These are phyloP conservation scores for Coniochaeta hoffmannii DNA, from an alignment of 2,329 filamentous ascomycete species.

Conservation along the genomic window DNA sequence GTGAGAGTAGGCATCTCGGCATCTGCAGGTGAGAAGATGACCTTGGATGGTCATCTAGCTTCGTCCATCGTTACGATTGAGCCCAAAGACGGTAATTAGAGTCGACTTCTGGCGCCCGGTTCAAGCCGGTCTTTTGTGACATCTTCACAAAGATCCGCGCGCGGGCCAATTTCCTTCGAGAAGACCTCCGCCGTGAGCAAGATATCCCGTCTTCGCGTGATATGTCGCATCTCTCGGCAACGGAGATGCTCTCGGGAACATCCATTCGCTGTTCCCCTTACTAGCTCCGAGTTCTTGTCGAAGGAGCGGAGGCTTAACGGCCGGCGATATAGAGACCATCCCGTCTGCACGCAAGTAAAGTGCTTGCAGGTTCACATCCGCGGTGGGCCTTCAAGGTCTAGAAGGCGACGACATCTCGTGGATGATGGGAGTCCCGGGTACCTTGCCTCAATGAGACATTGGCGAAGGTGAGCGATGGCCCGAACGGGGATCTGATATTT, in stretches of 20 bases:
- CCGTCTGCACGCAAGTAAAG: neutral
- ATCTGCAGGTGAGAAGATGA: neutral
- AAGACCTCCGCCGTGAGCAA: neutral
- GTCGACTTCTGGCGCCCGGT: neutral
- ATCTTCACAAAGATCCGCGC: neutral
- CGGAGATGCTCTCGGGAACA: neutral
- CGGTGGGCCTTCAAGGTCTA: neutral
- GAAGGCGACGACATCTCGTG: neutral
- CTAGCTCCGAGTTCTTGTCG: neutral
- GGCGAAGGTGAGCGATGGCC: no score
- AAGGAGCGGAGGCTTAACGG: neutral
- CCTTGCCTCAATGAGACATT: neutral
- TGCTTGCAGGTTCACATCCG: neutral
- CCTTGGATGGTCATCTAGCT: neutral
- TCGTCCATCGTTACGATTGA: no score
- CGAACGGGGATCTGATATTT: neutral
- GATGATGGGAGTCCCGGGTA: neutral
- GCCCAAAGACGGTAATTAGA: no score
- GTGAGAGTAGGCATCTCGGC: neutral
- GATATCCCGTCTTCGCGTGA: neutral
- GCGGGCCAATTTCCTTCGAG: neutral
- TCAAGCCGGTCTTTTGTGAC: neutral
- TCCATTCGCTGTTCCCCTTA: neutral
- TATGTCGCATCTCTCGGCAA: neutral
- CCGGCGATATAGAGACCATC: neutral